phyloP scores from a whole-genome alignment of 306 rosid species.

The Cicer yamashitae region DNA sequence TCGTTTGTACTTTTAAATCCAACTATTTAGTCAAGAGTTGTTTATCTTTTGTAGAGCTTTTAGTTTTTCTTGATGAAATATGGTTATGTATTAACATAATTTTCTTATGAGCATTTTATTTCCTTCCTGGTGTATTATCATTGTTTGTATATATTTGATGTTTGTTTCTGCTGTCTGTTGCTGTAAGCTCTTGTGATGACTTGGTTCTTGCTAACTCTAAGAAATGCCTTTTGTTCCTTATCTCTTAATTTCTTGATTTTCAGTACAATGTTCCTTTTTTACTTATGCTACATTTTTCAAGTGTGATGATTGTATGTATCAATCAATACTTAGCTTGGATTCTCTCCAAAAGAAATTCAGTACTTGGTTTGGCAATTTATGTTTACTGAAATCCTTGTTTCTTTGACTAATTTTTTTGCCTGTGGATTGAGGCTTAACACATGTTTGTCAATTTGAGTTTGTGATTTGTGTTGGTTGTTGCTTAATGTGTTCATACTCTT shows the following conservation, averaged over 20 bases:
- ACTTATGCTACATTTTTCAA: neutral
- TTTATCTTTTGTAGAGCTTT: conserved; percentile 60
- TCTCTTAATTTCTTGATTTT: neutral
- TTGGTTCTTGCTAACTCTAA: neutral
- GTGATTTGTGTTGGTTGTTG: neutral
- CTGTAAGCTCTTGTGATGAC: neutral
- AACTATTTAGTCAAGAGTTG: conserved; percentile 60
- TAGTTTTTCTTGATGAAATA: conserved; percentile 35
- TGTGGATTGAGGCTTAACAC: neutral
- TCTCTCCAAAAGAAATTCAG: too few relatives aligned
- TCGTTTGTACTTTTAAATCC: conserved; percentile 57
- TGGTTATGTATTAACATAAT: conserved; percentile 43
- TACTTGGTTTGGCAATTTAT: neutral
- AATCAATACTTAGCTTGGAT: too few relatives aligned
- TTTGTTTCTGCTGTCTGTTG: neutral
- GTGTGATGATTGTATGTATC: neutral
- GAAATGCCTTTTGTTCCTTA: neutral
- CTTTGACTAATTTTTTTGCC: too few relatives aligned
- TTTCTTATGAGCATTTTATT: conserved; percentile 22
- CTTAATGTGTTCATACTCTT: too few relatives aligned
- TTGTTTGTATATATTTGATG: conserved; percentile 3
- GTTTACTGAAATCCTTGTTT: too few relatives aligned
- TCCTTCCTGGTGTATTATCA: conserved; percentile 2
- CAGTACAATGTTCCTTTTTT: neutral
- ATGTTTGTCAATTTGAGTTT: neutral